These are phyloP conservation scores for Eucalyptus victrix DNA, from an alignment of 345 rosid genomes.

Conservation along the genomic window DNA sequence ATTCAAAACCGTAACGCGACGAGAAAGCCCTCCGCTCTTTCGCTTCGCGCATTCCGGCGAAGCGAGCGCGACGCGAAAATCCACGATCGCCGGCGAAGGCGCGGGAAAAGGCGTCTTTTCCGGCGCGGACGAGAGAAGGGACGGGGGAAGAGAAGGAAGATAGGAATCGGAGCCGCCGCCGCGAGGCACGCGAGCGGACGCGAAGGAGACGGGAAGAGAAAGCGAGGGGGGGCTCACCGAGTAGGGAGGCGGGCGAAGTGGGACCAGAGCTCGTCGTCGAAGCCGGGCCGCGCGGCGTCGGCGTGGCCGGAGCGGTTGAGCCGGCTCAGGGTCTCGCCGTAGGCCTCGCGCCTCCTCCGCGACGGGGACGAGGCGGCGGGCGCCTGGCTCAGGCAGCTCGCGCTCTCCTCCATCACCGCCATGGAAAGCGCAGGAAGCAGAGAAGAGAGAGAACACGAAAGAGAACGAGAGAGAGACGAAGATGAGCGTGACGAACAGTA, in stretches of 20 bases:
- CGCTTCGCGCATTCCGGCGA: background rate
- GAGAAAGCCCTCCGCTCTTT: background rate
- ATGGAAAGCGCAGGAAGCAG: background rate
- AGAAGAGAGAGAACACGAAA: background rate
- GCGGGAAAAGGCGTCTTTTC: background rate
- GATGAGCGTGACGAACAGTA: background rate
- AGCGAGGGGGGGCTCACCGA: constrained; percentile 19
- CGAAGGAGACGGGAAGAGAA: background rate
- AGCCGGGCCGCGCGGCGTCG: constrained; percentile 50
- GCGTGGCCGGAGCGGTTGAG: constrained; percentile 34
- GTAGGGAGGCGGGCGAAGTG: constrained; percentile 90
- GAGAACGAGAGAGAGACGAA: background rate
- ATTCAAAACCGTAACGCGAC: background rate
- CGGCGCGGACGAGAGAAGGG: background rate
- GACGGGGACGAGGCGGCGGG: background rate
- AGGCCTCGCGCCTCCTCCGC: constrained; percentile 52
- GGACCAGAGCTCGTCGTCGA: constrained; percentile 79
- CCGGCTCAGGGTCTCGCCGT: constrained; percentile 57
- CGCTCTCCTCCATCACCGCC: background rate
- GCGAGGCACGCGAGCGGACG: background rate
- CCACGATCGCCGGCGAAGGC: background rate
- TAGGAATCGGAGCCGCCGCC: background rate
- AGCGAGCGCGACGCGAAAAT: background rate
- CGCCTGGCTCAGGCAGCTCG: background rate
- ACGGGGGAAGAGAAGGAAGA: background rate